Evolutionary conservation across 2,329 filamentous ascomycete genomes (phyloP).

Genomic region (Pseudogymnoascus sp.): DNA sequence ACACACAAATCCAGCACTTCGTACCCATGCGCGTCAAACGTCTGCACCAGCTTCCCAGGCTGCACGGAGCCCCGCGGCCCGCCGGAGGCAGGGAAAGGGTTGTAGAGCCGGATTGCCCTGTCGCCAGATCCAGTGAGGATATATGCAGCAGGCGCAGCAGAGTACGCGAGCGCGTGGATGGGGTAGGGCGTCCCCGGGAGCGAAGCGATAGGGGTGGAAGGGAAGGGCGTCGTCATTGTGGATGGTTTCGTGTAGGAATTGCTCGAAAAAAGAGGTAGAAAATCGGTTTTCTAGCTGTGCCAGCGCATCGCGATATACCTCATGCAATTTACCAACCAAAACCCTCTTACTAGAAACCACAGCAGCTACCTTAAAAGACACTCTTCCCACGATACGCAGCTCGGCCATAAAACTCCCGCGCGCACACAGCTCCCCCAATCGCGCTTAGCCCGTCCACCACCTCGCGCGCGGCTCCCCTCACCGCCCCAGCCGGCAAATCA

Average conservation of each 20-base stretch:
- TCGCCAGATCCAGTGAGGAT: slow-evolving; percentile 82
- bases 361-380: not conserved
- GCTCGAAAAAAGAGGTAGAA: too few species aligned
- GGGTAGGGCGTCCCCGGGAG: slow-evolving; percentile 55
- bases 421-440: not conserved
- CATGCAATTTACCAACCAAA: too few species aligned
- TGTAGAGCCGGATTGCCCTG: slow-evolving; percentile 78
- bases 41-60: slow-evolving; percentile 60
- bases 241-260: too few species aligned
- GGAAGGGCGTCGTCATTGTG: slow-evolving; percentile 34
- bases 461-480: too few species aligned
- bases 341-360: not conserved
- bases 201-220: slow-evolving; percentile 42
- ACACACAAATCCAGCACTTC: slow-evolving; percentile 78
- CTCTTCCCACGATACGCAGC: too few species aligned
- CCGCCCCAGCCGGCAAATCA: too few species aligned
- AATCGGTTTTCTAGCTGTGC: too few species aligned
- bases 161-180: slow-evolving; percentile 65
- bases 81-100: slow-evolving; percentile 46
- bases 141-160: slow-evolving; percentile 62
- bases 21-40: slow-evolving; percentile 84
- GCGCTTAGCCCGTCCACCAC: not conserved
- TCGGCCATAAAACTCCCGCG: too few species aligned
- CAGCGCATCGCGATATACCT: not conserved
- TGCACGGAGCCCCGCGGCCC: slow-evolving; percentile 33